These are phyloP conservation scores for Pyrus communis DNA, from an alignment of 306 rosid species.

Conservation along the genomic window DNA sequence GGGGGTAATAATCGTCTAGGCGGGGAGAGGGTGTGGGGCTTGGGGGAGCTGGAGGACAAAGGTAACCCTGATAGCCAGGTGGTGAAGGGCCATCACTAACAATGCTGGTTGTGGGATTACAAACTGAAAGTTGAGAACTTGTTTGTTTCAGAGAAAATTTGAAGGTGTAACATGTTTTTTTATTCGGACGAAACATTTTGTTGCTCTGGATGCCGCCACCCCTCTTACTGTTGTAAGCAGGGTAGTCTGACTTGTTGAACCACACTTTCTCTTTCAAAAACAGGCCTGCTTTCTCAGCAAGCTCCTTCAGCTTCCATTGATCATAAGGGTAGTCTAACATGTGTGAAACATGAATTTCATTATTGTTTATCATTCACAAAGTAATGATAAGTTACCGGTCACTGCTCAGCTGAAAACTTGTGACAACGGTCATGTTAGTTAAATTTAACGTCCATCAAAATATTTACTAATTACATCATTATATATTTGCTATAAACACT, in stretches of 20 bases:
- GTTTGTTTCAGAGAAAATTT: not conserved
- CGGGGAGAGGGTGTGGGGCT: too few relatives aligned
- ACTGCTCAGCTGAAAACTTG: not conserved
- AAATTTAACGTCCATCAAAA: too few relatives aligned
- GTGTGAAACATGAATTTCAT: constrained; percentile 15
- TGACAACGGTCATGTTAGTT: not conserved
- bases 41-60: too few relatives aligned
- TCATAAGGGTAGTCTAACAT: constrained; percentile 4
- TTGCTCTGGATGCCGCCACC: constrained; percentile 10
- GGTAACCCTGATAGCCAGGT: too few relatives aligned
- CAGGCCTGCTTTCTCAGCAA: constrained; percentile 1
- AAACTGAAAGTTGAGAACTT: too few relatives aligned
- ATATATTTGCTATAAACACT: too few relatives aligned
- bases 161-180: constrained; percentile 8
- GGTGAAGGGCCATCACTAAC: too few relatives aligned
- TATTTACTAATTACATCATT: too few relatives aligned
- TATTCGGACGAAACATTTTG: not conserved
- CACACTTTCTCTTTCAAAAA: not conserved
- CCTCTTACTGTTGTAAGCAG: constrained; percentile 23
- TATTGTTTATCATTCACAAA: too few relatives aligned
- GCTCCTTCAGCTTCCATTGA: constrained; percentile 9
- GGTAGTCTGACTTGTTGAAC: not conserved
- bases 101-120: too few relatives aligned
- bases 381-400: too few relatives aligned
- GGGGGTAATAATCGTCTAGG: too few relatives aligned